Base-by-base conservation (phyloP, 108 stramenopile genomes). In the Fistulifera pelliculosa region DNA sequence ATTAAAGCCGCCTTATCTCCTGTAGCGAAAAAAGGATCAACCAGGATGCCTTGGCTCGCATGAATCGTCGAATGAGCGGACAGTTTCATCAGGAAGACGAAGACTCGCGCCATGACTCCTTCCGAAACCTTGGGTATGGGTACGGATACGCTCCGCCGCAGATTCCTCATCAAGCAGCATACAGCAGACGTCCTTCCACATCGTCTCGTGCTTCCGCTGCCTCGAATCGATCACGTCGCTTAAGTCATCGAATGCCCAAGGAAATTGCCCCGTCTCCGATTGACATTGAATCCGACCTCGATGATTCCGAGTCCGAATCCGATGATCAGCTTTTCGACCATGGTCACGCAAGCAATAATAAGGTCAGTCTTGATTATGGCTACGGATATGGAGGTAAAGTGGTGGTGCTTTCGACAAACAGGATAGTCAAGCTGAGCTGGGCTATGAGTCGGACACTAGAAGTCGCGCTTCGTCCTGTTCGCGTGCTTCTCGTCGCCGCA, bases 331-430 rank as follows among this genome's bases (percentile, higher is more conserved):
- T 6, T 8, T 35, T 6, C 31, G 31, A 35, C 31, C 3, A 35
- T 8, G 31, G 31, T 35, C 3, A 35, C 31, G 31, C 31, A 35
- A 35, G 31, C 31, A 35, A 3, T 6, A 35, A 35, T 8, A 35
- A 8, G 31, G 31, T 35, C 3, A 8, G 31, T 8, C 31, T 45
- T 4, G 50, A 27, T 11, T 51, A 51, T 22, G 50, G 50, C 50
- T 51, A 51, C 50, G 50, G 50, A 51, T n/a, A 51, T 18, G 25
- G 50, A n/a, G 50, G 50, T 23, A 27, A n/a, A 27, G 24, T 23
- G 6, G 23, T 27, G 6, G 15, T 5, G 19, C 5, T 23, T 16
- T 51, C 22, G 19, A 5, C 5, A 28, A 25, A 10, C 6, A 51
- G 6, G 27, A 51, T 5, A n/a, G 27, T 16, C 50, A 16, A 51